phyloP scores from a whole-genome alignment of 2,329 filamentous ascomycete genomes.

The Penicillium sp. region DNA sequence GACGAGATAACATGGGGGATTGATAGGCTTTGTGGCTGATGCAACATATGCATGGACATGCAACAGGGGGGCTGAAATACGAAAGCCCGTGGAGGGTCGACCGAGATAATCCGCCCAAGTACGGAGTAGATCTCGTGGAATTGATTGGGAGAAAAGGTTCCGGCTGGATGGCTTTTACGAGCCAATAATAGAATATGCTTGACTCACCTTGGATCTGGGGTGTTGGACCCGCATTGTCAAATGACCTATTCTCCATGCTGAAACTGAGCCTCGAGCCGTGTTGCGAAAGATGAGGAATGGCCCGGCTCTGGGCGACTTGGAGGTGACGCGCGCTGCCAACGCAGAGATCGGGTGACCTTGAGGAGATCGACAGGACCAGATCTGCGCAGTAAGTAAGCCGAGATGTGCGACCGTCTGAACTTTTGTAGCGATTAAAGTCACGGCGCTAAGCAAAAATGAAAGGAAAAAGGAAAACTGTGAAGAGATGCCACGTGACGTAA shows the following conservation, averaged over 20 bases:
- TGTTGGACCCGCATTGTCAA: conserved; percentile 18
- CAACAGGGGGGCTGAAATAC: conserved; percentile 8
- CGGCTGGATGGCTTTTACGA: neutral
- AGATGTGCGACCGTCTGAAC: conserved; percentile 7
- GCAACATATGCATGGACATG: conserved; percentile 9
- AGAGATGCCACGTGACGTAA: conserved; percentile 1
- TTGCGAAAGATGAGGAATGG: neutral
- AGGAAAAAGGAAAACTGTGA: neutral
- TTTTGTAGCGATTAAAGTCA: neutral
- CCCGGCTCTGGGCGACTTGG: conserved; percentile 2
- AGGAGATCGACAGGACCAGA: conserved; percentile 25
- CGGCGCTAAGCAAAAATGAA: neutral
- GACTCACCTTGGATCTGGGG: conserved; percentile 17
- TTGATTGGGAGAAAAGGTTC: conserved; percentile 9
- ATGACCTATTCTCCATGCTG: conserved; percentile 17
- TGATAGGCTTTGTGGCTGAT: conserved; percentile 10
- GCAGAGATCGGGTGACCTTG: conserved; percentile 31
- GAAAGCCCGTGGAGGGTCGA: neutral
- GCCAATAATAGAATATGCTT: conserved; percentile 3
- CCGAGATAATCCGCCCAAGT: conserved; percentile 5
- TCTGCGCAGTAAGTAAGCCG: conserved; percentile 16
- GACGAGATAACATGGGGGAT: conserved; percentile 1
- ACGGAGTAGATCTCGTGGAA: conserved; percentile 4
- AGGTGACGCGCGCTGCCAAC: conserved; percentile 26
- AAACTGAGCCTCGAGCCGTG: conserved; percentile 1